A percentile compares a stretch with the other conserved stretches of the same genome.
These are phyloP conservation scores for Triangularia setosa DNA, from an alignment of 2,329 filamentous ascomycete species.

Conservation along the genomic window DNA sequence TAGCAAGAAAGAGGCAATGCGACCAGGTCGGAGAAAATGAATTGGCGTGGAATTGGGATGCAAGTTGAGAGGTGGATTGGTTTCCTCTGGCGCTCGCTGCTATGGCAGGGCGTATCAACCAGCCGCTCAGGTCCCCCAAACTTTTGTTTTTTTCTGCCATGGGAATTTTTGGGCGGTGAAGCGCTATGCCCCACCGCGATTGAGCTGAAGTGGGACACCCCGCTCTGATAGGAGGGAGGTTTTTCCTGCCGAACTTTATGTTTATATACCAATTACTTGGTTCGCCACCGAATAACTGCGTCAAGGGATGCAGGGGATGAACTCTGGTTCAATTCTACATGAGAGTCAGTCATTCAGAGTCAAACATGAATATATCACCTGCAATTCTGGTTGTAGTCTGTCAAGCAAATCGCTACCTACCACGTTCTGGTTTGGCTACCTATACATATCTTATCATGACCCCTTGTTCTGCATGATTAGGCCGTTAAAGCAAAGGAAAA, in stretches of 20 bases:
- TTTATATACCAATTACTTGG: not conserved
- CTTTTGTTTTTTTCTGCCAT: conserved; percentile 24
- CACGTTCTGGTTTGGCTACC: not conserved
- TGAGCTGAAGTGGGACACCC: conserved; percentile 4
- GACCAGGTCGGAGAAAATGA: not conserved
- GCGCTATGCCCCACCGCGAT: conserved; percentile 3
- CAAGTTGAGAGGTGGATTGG: not conserved
- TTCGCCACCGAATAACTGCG: not conserved
- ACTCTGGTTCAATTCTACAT: too few relatives aligned
- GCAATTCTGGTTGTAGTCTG: not conserved
- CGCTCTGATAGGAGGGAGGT: conserved; percentile 3
- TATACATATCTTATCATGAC: not conserved
- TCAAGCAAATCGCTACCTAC: not conserved
- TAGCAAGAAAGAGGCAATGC: not conserved
- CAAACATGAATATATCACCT: not conserved
- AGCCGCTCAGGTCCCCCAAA: not conserved
- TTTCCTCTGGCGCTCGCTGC: not conserved
- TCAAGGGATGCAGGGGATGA: too few relatives aligned
- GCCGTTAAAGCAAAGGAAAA: not conserved
- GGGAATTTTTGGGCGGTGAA: conserved; percentile 27
- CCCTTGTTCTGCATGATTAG: not conserved
- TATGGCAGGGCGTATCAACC: not conserved
- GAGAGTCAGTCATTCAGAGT: too few relatives aligned
- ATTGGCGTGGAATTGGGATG: not conserved
- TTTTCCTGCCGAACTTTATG: not conserved